These are phyloP conservation scores for Debaryomyces udenii DNA, from an alignment of 1,139 yeast species.

Conservation along the genomic window DNA sequence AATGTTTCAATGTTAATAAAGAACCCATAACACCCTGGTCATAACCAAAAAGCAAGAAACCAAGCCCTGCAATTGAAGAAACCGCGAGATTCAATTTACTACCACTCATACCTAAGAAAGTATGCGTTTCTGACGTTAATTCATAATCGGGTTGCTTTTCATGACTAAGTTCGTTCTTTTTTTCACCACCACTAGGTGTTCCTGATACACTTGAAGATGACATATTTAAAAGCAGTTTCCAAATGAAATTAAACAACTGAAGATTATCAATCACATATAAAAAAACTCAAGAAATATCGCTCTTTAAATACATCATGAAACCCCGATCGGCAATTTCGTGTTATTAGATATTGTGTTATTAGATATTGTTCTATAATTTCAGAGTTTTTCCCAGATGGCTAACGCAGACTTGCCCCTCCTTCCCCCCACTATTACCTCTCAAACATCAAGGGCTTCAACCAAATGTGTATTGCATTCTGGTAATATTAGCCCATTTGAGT, in stretches of 20 bases:
- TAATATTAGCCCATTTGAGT: background rate
- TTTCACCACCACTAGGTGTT: constrained; percentile 1
- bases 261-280: too few relatives aligned
- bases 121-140: constrained; percentile 11
- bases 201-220: constrained; percentile 3
- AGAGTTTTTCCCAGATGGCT: background rate
- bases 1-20: constrained; percentile 41
- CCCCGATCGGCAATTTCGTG: background rate
- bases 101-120: constrained; percentile 32
- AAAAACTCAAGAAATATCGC: background rate
- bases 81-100: constrained; percentile 28
- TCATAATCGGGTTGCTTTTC: background rate
- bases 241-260: background rate
- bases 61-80: constrained; percentile 34
- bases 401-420: background rate
- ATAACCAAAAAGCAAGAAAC: constrained; percentile 45
- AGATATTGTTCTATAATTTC: background rate
- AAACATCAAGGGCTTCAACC: background rate
- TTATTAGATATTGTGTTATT: background rate
- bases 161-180: background rate
- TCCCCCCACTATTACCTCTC: background rate
- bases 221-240: constrained; percentile 1
- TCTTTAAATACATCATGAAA: background rate
- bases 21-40: constrained; percentile 56
- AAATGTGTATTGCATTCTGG: background rate